phyloP scores from a whole-genome alignment of 2,329 filamentous ascomycete genomes.

The Herpotrichia juniperi region DNA sequence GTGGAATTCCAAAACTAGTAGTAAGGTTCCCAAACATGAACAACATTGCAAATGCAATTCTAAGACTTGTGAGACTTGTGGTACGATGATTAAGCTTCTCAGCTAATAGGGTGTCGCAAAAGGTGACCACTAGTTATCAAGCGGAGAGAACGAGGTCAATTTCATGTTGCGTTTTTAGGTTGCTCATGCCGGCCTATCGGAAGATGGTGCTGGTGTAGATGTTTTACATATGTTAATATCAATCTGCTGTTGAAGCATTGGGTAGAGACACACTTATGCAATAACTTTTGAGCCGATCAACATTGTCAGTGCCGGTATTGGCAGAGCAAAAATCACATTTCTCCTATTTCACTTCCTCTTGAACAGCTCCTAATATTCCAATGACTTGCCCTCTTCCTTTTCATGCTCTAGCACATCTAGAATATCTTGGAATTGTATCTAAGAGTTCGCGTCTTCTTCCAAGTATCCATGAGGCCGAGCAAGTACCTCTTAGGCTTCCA shows the following conservation, averaged over 20 bases:
- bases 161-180: constrained; percentile 39
- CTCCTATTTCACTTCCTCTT: neutral
- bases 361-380: neutral
- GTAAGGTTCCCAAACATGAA: constrained; percentile 19
- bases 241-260: too few species aligned
- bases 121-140: constrained; percentile 45
- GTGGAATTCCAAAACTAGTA: constrained; percentile 38
- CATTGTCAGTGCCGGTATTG: constrained; percentile 20
- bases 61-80: constrained; percentile 24
- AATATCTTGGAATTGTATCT: constrained; percentile 61
- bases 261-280: too few species aligned
- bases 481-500: constrained; percentile 18
- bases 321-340: constrained; percentile 23
- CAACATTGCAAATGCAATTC: neutral
- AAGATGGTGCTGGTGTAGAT: constrained; percentile 45
- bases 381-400: neutral
- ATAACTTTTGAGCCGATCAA: constrained; percentile 38
- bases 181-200: constrained; percentile 33
- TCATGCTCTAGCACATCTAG: constrained; percentile 51
- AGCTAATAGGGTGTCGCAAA: constrained; percentile 41
- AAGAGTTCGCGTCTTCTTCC: constrained; percentile 21
- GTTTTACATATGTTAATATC: too few species aligned
- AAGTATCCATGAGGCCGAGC: neutral
- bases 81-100: constrained; percentile 40
- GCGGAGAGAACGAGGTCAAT: constrained; percentile 50